These are phyloP conservation scores for Gnaphalium uliginosum DNA, from an alignment of 129 eudicot species.

Conservation along the genomic window DNA sequence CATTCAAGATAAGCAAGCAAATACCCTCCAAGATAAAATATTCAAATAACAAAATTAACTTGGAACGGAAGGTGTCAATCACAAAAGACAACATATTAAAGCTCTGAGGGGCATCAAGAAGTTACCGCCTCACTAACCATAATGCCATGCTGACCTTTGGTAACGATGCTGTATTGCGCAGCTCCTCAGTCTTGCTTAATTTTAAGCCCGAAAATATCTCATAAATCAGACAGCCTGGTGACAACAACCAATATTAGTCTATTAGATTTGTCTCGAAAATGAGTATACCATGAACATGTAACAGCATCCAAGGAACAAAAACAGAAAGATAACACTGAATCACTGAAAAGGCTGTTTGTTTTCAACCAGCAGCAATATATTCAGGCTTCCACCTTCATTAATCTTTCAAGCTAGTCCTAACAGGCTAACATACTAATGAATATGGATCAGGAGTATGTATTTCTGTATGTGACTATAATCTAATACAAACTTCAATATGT, in stretches of 20 bases:
- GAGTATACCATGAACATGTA: not conserved
- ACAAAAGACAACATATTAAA: not conserved
- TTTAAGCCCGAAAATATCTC: conserved; percentile 83
- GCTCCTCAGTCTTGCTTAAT: conserved; percentile 82
- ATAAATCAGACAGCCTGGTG: conserved; percentile 86
- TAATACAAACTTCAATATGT: conserved; percentile 5
- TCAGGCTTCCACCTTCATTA: conserved; percentile 11
- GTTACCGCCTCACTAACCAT: conserved; percentile 24
- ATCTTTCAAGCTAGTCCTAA: conserved; percentile 3
- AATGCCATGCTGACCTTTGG: conserved; percentile 71
- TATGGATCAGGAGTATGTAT: not conserved
- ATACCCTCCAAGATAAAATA: conserved; percentile 5
- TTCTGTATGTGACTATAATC: not conserved
- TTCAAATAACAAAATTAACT: not conserved
- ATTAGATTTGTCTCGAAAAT: not conserved
- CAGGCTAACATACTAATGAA: conserved; percentile 1
- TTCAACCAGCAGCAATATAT: not conserved
- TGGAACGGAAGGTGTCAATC: not conserved
- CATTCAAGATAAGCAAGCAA: conserved; percentile 19
- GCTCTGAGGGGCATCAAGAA: conserved; percentile 9
- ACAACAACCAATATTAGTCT: conserved; percentile 4
- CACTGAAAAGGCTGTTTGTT: not conserved
- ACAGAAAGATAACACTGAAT: not conserved
- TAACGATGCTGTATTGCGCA: conserved; percentile 80
- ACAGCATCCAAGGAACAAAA: not conserved